Evolutionary conservation across 2,329 filamentous ascomycete genomes (phyloP).

Genomic region (Penicillium brasilianum): DNA sequence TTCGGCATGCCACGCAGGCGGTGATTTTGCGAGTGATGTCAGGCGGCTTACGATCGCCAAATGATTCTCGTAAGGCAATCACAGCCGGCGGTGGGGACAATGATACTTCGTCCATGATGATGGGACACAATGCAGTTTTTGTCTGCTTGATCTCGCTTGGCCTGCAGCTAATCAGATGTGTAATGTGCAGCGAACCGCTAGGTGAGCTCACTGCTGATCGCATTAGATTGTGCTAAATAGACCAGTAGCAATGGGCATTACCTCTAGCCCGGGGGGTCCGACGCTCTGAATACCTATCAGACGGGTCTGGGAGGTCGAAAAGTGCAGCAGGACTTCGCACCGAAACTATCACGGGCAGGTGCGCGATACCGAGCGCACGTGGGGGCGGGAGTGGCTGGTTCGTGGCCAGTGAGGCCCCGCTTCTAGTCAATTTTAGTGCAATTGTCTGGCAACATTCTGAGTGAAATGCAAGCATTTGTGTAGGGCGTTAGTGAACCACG

Average conservation of each 20-base stretch:
- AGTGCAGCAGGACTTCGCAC: constrained; percentile 23
- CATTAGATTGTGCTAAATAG: neutral
- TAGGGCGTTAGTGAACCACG: no score
- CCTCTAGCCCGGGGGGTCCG: neutral
- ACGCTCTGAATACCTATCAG: neutral
- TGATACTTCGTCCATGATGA: constrained; percentile 13
- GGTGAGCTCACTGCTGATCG: neutral
- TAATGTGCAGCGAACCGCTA: neutral
- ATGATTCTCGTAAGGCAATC: constrained; percentile 39
- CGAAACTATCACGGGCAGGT: constrained; percentile 16
- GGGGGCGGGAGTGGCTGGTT: constrained; percentile 12
- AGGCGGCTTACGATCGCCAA: constrained; percentile 43
- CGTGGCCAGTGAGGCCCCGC: neutral
- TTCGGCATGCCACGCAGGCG: constrained; percentile 39
- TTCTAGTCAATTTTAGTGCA: neutral
- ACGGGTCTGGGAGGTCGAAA: neutral
- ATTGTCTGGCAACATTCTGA: neutral
- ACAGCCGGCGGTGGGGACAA: constrained; percentile 21
- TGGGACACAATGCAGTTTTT: neutral
- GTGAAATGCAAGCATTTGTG: no score
- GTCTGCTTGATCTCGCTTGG: neutral
- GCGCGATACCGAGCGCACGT: constrained; percentile 15
- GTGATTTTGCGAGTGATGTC: constrained; percentile 43
- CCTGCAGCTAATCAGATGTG: neutral
- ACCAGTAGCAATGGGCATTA: neutral